Evolutionary conservation across 306 rosid genomes (phyloP), one percentile per base, ranked within the genome.

Genomic region (Phaseolus lunatus): DNA sequence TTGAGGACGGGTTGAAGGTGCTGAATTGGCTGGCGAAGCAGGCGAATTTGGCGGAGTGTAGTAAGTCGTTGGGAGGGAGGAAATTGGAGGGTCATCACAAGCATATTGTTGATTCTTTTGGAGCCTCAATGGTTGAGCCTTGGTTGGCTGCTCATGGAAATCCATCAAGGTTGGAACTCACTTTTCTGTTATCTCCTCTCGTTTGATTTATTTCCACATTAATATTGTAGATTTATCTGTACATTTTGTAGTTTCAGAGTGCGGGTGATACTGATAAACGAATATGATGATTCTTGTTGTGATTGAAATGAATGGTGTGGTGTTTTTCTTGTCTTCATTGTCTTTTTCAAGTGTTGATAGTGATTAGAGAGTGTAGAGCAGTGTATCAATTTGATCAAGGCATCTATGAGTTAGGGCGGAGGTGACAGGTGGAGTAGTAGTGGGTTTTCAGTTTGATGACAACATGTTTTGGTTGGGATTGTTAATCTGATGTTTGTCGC

Each of bases 71-170:
- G 89, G 97, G 91, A 58, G 65, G 80, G 39, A 95, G 84, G 88
- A 89, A 89, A 83, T 35, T 78, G 2, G 98, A 91, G 80, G 44
- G 29, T 26, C 82, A 83, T 19, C 81, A 84, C 33, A 76, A 86
- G 62, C 90, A 87, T 65, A 92, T 95, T 71, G 94, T 90, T 48
- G 97, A 92, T 81, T 64, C 90, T 0, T 92, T 95, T 9, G 97
- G 99, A 8, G 97, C 97, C 24, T 84, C 97, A 2, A 72, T 91
- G 90, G 94, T 92, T 9, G 99, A 95, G 75, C 97, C 99, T 8
- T 95, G 97, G 99, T 80, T 95, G 76, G 97, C 97, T 4, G 96
- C 97, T 26, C 99, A 95, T 84, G 97, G 91, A 49, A 96, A 95
- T 77, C 87, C 90, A 67, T 83, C 97, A 35, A 95, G 99, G 99